phyloP scores from a whole-genome alignment of 805 yeast species.

The Hanseniaspora guilliermondii region DNA sequence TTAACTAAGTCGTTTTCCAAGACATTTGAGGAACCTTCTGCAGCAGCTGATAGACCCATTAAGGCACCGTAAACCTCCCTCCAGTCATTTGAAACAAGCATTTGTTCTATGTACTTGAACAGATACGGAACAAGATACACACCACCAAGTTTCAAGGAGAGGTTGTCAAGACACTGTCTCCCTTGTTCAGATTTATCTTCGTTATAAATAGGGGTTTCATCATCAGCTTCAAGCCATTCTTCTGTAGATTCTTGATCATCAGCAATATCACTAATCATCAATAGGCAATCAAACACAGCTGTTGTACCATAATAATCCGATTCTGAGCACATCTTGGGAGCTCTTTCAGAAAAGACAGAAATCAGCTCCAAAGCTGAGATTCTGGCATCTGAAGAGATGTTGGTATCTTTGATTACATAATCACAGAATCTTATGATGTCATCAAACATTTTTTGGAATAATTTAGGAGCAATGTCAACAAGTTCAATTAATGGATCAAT shows the following conservation, averaged over 20 bases:
- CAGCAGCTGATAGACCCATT: slow-evolving; percentile 93
- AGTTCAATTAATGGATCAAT: slow-evolving; percentile 79
- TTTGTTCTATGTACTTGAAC: slow-evolving; percentile 73
- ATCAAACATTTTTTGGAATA: slow-evolving; percentile 83
- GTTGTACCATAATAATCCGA: slow-evolving; percentile 59
- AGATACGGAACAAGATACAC: slow-evolving; percentile 71
- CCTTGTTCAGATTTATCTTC: slow-evolving; percentile 86
- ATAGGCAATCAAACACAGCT: slow-evolving; percentile 59
- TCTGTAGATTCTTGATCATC: slow-evolving; percentile 74
- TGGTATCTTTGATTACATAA: slow-evolving; percentile 69
- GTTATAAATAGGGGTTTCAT: slow-evolving; percentile 65
- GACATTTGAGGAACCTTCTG: slow-evolving; percentile 92
- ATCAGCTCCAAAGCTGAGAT: slow-evolving; percentile 77
- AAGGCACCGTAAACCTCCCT: slow-evolving; percentile 92
- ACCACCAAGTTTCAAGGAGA: slow-evolving; percentile 73
- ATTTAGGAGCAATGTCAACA: slow-evolving; percentile 85
- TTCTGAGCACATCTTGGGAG: slow-evolving; percentile 88
- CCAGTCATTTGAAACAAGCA: slow-evolving; percentile 72
- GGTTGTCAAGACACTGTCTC: slow-evolving; percentile 86
- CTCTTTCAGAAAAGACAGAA: slow-evolving; percentile 81
- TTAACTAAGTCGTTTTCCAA: slow-evolving; percentile 69
- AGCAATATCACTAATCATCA: slow-evolving; percentile 87
- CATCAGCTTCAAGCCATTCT: slow-evolving; percentile 78
- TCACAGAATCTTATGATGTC: slow-evolving; percentile 77
- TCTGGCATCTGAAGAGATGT: slow-evolving; percentile 66